Base-by-base conservation (phyloP, 78 protist species). In the Dictyostelium capitatum region DNA sequence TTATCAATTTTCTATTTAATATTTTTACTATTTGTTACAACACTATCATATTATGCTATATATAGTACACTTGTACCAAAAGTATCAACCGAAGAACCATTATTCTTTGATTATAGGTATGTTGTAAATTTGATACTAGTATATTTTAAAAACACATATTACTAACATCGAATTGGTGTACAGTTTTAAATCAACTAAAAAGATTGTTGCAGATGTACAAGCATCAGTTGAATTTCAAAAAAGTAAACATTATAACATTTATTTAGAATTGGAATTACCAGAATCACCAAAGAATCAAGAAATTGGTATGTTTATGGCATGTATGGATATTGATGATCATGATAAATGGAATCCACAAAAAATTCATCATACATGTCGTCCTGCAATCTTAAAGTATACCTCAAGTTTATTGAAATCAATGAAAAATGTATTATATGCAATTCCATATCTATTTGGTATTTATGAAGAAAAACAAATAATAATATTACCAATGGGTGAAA, bases 211-310 rank as follows among this genome's bases (percentile, higher is more conserved):
- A 17, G n/a, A 19, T 50, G 32, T 82, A n/a, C 83, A 87, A 11
- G 74, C 80, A n/a, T 37, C 67, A 25, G 93, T 77, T 50, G 83
- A 74, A 46, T 87, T 87, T 47, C 93, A 87, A 87, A 64, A 72
- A 12, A 64, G 47, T 17, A 74, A 74, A 64, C 79, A 57, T 3
- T 87, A 87, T 87, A 80, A 77, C 50, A 64, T 87, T n/a, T 87
- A 50, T 50, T 77, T 87, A 37, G 70, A 87, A 50, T 54, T 87
- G 19, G 93, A 78, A 23, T 15, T 87, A 70, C 93, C 93, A 30
- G 93, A 87, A 25, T 87, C 93, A 51, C 93, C 93, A 77, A 74
- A 77, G 78, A 87, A 87, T 50, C 70, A 70, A 48, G 93, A 74
- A 7, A 50, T 65, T 17, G 93, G 93, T 15, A 87, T 87, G 93